Percentiles rank a stretch among this genome's conserved stretches.
phyloP scores from a whole-genome alignment of 2,329 filamentous ascomycete species.

The Penicillium sp. region DNA sequence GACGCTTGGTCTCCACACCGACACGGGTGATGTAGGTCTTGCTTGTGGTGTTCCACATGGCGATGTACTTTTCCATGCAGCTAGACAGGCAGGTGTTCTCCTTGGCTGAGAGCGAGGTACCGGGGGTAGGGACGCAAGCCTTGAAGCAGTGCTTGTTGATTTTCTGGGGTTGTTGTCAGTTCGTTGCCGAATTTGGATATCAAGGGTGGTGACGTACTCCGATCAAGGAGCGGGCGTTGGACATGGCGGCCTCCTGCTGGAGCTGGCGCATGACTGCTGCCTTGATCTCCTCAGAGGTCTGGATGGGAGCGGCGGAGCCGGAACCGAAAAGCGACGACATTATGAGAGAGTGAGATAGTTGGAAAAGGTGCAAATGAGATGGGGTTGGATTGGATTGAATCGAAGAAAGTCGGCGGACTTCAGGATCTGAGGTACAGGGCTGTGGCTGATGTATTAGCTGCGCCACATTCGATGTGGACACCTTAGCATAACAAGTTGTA shows the following conservation, averaged over 20 bases:
- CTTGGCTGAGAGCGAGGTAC: slow-evolving; percentile 55
- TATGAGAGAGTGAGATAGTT: slow-evolving; percentile 10
- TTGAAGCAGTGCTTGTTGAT: slow-evolving; percentile 75
- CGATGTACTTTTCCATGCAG: slow-evolving; percentile 81
- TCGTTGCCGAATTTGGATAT: background rate
- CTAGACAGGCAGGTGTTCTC: slow-evolving; percentile 63
- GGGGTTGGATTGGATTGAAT: background rate
- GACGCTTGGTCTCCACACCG: slow-evolving; percentile 51
- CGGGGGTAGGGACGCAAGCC: slow-evolving; percentile 62
- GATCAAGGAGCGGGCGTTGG: slow-evolving; percentile 62
- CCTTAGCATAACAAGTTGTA: slow-evolving; percentile 13
- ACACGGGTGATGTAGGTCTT: slow-evolving; percentile 53
- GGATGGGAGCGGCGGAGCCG: slow-evolving; percentile 21
- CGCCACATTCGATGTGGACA: slow-evolving; percentile 17
- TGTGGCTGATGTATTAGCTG: slow-evolving; percentile 4
- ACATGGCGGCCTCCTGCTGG: slow-evolving; percentile 55
- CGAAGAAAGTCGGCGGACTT: slow-evolving; percentile 3
- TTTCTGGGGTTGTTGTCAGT: slow-evolving; percentile 46
- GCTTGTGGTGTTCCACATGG: slow-evolving; percentile 67
- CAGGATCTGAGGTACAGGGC: slow-evolving; percentile 7
- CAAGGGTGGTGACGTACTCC: slow-evolving; percentile 45
- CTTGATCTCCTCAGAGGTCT: slow-evolving; percentile 35
- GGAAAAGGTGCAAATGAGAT: background rate
- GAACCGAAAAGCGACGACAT: slow-evolving; percentile 37
- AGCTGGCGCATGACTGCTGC: slow-evolving; percentile 56